These are phyloP conservation scores for Cercospora sp. DNA, from an alignment of 2,329 filamentous ascomycete species.

Conservation along the genomic window DNA sequence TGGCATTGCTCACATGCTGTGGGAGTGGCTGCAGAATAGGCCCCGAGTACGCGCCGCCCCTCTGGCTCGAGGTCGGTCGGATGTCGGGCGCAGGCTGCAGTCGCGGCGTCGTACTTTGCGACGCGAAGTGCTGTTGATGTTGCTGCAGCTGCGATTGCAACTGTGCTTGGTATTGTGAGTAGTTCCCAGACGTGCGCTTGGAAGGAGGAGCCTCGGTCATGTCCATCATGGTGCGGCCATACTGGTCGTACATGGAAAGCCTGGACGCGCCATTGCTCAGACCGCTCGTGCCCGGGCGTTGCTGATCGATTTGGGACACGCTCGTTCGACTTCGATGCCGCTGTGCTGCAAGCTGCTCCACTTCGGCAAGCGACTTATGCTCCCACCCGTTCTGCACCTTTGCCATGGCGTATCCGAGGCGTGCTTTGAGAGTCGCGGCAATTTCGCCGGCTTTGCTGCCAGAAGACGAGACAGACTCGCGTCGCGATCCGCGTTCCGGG, in stretches of 20 bases:
- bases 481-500: constrained; percentile 57
- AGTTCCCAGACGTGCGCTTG: constrained; percentile 38
- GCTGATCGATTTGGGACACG: constrained; percentile 31
- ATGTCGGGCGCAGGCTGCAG: constrained; percentile 38
- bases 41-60: constrained; percentile 10
- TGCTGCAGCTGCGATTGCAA: constrained; percentile 20
- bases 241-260: constrained; percentile 34
- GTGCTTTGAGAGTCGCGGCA: constrained; percentile 76
- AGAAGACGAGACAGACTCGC: constrained; percentile 66
- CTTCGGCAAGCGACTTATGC: constrained; percentile 71
- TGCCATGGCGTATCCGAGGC: constrained; percentile 88
- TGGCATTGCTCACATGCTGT: constrained; percentile 21
- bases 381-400: constrained; percentile 93
- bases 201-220: constrained; percentile 30
- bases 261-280: constrained; percentile 32
- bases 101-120: constrained; percentile 11
- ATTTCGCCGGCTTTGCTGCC: constrained; percentile 78
- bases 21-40: constrained; percentile 12
- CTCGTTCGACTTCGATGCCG: constrained; percentile 45
- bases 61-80: constrained; percentile 26
- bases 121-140: constrained; percentile 12
- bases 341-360: constrained; percentile 72
- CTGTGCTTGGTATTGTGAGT: constrained; percentile 20
- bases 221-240: constrained; percentile 21
- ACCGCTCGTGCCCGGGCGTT: constrained; percentile 33